Percentiles rank a stretch among this genome's conserved stretches.
Conservation (phyloP, 2,329 filamentous ascomycete genomes). For the Fusarium sp. region DNA sequence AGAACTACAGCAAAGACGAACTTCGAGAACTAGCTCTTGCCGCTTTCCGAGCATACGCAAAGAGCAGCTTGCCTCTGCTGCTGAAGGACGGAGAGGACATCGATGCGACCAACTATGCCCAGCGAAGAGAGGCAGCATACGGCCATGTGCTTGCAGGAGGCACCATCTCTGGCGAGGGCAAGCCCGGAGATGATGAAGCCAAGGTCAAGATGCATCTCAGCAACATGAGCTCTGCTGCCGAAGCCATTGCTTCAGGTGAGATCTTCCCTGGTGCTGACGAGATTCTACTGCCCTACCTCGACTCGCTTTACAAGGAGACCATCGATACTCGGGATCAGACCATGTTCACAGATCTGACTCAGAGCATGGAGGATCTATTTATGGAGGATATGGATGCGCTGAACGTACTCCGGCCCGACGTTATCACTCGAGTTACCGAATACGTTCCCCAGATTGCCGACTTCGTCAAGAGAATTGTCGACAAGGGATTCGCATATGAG, state of each 20-base stretch:
- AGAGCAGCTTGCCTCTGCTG: constrained; percentile 69
- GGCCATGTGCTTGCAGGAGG: constrained; percentile 69
- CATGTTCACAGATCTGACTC: constrained; percentile 89
- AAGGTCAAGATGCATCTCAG: constrained; percentile 93
- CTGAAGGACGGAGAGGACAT: constrained; percentile 60
- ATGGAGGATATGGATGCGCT: constrained; percentile 88
- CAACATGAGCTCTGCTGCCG: constrained; percentile 68
- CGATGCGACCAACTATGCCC: constrained; percentile 65
- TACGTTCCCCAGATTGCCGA: constrained; percentile 89
- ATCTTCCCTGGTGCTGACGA: constrained; percentile 72
- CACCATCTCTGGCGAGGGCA: constrained; percentile 69
- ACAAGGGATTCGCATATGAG: constrained; percentile 89
- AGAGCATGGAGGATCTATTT: constrained; percentile 89
- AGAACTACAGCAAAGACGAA: constrained; percentile 67
- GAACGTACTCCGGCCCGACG: constrained; percentile 87
- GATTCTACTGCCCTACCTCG: constrained; percentile 86
- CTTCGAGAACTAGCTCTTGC: constrained; percentile 63
- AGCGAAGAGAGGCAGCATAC: constrained; percentile 67
- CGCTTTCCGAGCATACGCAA: constrained; percentile 71
- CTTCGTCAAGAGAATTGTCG: constrained; percentile 86
- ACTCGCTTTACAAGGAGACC: constrained; percentile 75
- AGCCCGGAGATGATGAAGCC: constrained; percentile 82
- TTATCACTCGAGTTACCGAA: constrained; percentile 91
- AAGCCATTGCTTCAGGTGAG: constrained; percentile 63
- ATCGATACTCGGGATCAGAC: constrained; percentile 74